These are phyloP conservation scores for Pyrenophora seminiperda DNA, from an alignment of 2,329 filamentous ascomycete genomes.

Conservation along the genomic window DNA sequence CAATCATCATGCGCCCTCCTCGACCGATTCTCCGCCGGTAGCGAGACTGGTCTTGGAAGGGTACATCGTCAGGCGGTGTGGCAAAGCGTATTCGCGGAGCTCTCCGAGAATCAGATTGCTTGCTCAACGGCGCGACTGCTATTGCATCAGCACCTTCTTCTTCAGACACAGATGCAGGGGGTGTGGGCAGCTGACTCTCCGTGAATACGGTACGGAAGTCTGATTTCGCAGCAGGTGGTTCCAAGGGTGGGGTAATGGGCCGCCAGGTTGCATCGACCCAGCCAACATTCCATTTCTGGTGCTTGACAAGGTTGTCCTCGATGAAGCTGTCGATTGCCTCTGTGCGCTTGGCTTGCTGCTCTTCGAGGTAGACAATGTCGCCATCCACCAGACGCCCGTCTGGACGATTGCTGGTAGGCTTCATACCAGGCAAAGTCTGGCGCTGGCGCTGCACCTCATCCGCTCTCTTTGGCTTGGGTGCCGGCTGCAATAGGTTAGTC, in stretches of 20 bases:
- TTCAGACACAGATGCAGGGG: conserved; percentile 54
- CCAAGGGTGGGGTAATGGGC: conserved; percentile 78
- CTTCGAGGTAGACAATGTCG: conserved; percentile 77
- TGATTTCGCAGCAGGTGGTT: conserved; percentile 49
- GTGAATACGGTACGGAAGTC: conserved; percentile 49
- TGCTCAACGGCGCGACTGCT: conserved; percentile 45
- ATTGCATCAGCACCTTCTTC: conserved; percentile 49
- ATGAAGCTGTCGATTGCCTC: conserved; percentile 81
- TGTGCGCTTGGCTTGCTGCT: conserved; percentile 79
- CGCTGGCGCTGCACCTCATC: conserved; percentile 64
- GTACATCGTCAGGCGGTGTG: conserved; percentile 47
- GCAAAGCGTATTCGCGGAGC: conserved; percentile 45
- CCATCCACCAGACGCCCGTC: conserved; percentile 74
- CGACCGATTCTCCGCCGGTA: conserved; percentile 86
- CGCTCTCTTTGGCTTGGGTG: conserved; percentile 60
- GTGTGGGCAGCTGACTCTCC: conserved; percentile 52
- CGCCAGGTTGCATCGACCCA: conserved; percentile 86
- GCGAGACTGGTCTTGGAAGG: conserved; percentile 58
- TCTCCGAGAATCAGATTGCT: conserved; percentile 32
- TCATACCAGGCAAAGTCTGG: conserved; percentile 67
- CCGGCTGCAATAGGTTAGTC: conserved; percentile 37
- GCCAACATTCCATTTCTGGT: conserved; percentile 88
- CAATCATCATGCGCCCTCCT: conserved; percentile 84
- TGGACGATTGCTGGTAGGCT: conserved; percentile 58
- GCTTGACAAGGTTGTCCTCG: conserved; percentile 83